Percentiles rank a stretch among this genome's conserved stretches.
Conservation (phyloP, 2,329 filamentous ascomycete genomes). For the Stemphylium vesicarium region DNA sequence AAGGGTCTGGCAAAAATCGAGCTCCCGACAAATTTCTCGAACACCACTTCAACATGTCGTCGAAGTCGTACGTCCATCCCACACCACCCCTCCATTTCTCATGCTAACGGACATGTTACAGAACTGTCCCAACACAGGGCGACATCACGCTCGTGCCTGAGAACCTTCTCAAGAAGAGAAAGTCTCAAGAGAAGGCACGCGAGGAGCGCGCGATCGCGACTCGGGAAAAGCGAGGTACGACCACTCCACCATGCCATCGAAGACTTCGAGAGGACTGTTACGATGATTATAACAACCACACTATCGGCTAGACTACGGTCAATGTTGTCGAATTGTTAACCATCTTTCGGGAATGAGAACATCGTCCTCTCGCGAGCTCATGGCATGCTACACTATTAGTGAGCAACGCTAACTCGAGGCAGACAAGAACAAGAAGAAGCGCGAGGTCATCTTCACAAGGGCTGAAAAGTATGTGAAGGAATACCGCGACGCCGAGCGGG, state of each 20-base stretch:
- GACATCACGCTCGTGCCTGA: slow-evolving; percentile 91
- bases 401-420: slow-evolving; percentile 44
- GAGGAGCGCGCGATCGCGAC: slow-evolving; percentile 81
- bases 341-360: slow-evolving; percentile 99
- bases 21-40: slow-evolving; percentile 55
- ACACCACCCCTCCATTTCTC: slow-evolving; percentile 57
- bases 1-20: slow-evolving; percentile 20
- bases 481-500: slow-evolving; percentile 97
- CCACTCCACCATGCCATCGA: slow-evolving; percentile 19
- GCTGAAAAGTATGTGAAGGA: slow-evolving; percentile 99
- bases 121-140: slow-evolving; percentile 90
- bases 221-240: slow-evolving; percentile 91
- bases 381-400: slow-evolving; percentile 16
- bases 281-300: slow-evolving; percentile 88
- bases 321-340: slow-evolving; percentile 98
- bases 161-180: slow-evolving; percentile 99
- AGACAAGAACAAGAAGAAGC: slow-evolving; percentile 98
- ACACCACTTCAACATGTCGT: slow-evolving; percentile 48
- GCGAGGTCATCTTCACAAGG: slow-evolving; percentile 98
- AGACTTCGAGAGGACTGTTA: slow-evolving; percentile 34
- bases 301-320: slow-evolving; percentile 92
- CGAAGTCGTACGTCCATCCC: slow-evolving; percentile 64
- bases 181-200: slow-evolving; percentile 99
- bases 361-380: slow-evolving; percentile 34
- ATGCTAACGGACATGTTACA: slow-evolving; percentile 51